Base-by-base conservation (phyloP, 345 rosid species). In the Gossypium australe region DNA sequence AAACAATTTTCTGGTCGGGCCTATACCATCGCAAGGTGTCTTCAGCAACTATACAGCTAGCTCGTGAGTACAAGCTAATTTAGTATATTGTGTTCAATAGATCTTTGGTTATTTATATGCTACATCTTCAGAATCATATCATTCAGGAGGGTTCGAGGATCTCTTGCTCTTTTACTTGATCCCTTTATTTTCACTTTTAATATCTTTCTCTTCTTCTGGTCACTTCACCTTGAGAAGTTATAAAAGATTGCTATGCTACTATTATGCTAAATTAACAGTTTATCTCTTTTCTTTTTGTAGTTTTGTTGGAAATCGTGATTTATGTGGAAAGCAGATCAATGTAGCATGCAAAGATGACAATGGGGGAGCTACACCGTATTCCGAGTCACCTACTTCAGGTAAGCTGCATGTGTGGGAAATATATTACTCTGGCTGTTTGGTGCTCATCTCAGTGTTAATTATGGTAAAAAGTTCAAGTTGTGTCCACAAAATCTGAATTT, bases 291-390 rank as follows among this genome's bases (percentile, higher is more conserved):
- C 41, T 34, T 78, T 44, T 70, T 73, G 84, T 85, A 95, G 99
- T 80, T 95, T 91, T 79, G 65, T 41, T 44, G 99, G 98, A 74
- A 95, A 95, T 81, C 89, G 76, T 70, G 86, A 72, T 38, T 81
- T 95, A 79, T 95, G 99, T 80, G 99, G 99, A 82, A 85, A 85
- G 74, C 98, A 91, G 87, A 79, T 93, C 63, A 83, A 86, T 67
- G 68, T 71, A 25, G 74, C 82, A 47, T 95, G 99, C 86, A 82
- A 85, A 77, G 80, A 87, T 81, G 85, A 76, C 59, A 75, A 48
- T 76, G 86, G 88, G 45, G 89, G 89, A 66, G 79, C 88, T 34
- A 55, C 84, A 67, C 66, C 87, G 52, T 76, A 79, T 82, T 55
- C 81, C 12, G 78, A 56, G 41, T 76, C 86, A 77, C 79, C 90